Conservation (phyloP, 2,329 filamentous ascomycete genomes). For the Cladophialophora psammophila region DNA sequence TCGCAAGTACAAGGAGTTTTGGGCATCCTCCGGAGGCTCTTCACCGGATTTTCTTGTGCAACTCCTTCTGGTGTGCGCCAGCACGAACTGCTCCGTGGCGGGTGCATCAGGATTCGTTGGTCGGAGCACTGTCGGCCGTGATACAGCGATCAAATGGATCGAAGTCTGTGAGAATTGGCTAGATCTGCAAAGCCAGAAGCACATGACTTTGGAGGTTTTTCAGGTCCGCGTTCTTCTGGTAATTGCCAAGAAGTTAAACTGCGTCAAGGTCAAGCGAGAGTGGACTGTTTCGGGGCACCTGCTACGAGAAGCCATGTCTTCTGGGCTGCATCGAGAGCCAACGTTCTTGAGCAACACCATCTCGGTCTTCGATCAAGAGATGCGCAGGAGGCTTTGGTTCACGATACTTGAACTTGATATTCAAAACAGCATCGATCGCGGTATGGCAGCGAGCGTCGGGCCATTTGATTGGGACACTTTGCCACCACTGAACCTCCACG, state of each 20-base stretch:
- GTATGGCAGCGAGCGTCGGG: slow-evolving; percentile 59
- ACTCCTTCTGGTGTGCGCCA: slow-evolving; percentile 36
- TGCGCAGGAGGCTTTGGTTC: slow-evolving; percentile 64
- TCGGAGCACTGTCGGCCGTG: slow-evolving; percentile 31
- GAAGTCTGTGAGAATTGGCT: slow-evolving; percentile 38
- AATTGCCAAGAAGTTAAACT: slow-evolving; percentile 57
- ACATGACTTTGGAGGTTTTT: slow-evolving; percentile 56
- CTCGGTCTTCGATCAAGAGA: slow-evolving; percentile 57
- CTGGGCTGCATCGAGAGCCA: slow-evolving; percentile 60
- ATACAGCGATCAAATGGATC: slow-evolving; percentile 38
- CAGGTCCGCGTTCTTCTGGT: slow-evolving; percentile 58
- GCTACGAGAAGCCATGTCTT: slow-evolving; percentile 57
- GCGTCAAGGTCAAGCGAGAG: slow-evolving; percentile 58
- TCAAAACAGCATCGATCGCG: slow-evolving; percentile 62
- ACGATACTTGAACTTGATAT: slow-evolving; percentile 65
- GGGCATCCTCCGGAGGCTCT: slow-evolving; percentile 45
- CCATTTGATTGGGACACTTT: slow-evolving; percentile 57
- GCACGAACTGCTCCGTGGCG: slow-evolving; percentile 31
- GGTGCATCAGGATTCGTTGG: slow-evolving; percentile 32
- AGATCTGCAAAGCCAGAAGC: slow-evolving; percentile 57
- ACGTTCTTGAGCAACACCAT: slow-evolving; percentile 47
- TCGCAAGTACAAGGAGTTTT: slow-evolving; percentile 63
- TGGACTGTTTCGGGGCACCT: slow-evolving; percentile 59
- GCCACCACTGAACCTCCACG: slow-evolving; percentile 49
- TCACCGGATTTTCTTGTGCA: slow-evolving; percentile 37